Evolutionary conservation across 2,329 filamentous ascomycete genomes (phyloP).

Genomic region (Cadophora gregata): DNA sequence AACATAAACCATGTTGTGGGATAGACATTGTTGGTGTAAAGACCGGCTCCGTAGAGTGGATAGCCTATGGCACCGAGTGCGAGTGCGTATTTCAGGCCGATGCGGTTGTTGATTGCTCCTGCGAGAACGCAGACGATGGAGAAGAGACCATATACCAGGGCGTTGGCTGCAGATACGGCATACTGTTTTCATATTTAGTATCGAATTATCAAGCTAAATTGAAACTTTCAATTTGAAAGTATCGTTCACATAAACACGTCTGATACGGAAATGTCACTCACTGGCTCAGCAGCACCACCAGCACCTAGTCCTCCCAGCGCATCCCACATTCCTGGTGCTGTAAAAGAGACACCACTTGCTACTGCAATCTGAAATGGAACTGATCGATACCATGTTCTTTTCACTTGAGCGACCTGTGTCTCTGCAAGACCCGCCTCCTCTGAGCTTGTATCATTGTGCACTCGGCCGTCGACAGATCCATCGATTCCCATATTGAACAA

Average conservation of each 20-base stretch:
- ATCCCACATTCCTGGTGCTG: slow-evolving; percentile 51
- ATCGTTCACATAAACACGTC: too few species aligned
- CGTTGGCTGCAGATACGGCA: slow-evolving; percentile 53
- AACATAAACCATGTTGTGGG: slow-evolving; percentile 50
- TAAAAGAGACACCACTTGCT: slow-evolving; percentile 50
- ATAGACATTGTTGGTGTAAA: slow-evolving; percentile 48
- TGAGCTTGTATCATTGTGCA: not conserved
- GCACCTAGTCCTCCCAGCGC: slow-evolving; percentile 52
- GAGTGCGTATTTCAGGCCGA: slow-evolving; percentile 48
- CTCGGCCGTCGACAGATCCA: not conserved
- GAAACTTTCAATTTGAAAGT: not conserved
- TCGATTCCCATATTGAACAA: not conserved
- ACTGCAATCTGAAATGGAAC: slow-evolving; percentile 51
- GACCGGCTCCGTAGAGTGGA: slow-evolving; percentile 48
- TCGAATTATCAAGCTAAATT: not conserved
- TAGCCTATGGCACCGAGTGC: slow-evolving; percentile 52
- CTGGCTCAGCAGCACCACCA: slow-evolving; percentile 49
- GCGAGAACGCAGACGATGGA: slow-evolving; percentile 51
- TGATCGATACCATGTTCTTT: slow-evolving; percentile 29
- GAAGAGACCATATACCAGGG: slow-evolving; percentile 53
- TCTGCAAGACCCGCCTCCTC: slow-evolving; percentile 5
- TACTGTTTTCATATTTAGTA: slow-evolving; percentile 29
- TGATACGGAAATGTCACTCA: slow-evolving; percentile 10
- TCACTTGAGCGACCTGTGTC: not conserved
- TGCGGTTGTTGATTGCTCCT: slow-evolving; percentile 47